Base-by-base conservation (phyloP, 73 alveolate species). In the Effrenium voratum region DNA sequence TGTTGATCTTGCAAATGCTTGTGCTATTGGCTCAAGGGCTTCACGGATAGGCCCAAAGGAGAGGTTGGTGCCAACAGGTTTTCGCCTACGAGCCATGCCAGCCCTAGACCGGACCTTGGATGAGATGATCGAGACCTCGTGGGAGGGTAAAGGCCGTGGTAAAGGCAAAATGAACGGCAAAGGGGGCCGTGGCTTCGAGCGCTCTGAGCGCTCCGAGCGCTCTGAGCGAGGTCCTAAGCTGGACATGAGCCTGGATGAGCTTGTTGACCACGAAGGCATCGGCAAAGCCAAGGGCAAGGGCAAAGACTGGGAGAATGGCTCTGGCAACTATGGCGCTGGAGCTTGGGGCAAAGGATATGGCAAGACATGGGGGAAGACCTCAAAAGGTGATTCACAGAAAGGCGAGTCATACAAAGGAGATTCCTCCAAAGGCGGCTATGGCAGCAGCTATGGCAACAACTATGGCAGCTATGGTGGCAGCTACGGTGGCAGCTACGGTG, bases 231-330 rank as follows among this genome's bases (percentile, higher is more conserved):
- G n/a, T n/a, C 38, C 32, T 32, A 77, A 77, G 88, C 66, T 77
- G 88, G 88, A 77, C 63, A 77, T 77, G 88, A 77, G 88, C 88
- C 40, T 77, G 88, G 88, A 77, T 13, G 88, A 77, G 55, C 45
- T 72, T 15, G 46, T 77, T 22, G 60, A 44, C 63, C 26, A 44
- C 24, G 12, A 26, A 6, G 50, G 86, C 26, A 19, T 4, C 4
- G 57, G 59, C 41, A 41, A 19, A 4, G 15, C 41, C 66, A 41
- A 45, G 30, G 45, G 88, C 66, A 77, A 77, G 88, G 88, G 88
- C 52, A 40, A 72, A 10, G 83, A 72, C 4, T 24, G 83, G 36
- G 5, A 36, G 5, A 36, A 77, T 5, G 60, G 60, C 66, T 12
- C 15, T 4, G 79, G 38, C 41, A 24, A 40, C 88, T 41, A 77